Base-by-base conservation (phyloP, 208 protist species). In the Blastocrithidia nonstop region DNA sequence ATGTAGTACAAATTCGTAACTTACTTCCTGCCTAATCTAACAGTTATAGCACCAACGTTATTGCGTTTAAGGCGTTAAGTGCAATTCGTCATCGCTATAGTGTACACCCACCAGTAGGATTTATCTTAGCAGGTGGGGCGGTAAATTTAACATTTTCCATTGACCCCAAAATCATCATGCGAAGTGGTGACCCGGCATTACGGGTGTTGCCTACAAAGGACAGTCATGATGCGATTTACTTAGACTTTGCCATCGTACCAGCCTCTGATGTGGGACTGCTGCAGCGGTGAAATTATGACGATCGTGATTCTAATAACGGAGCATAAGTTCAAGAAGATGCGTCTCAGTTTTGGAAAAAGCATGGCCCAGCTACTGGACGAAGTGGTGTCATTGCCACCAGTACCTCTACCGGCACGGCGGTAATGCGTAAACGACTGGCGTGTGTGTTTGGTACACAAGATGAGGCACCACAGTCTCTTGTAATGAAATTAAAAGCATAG, bases 31-130 rank as follows among this genome's bases (percentile, higher is more conserved):
- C 42, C 11, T 52, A 77, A 41, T 42, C 23, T 5, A 42, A 27
- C 20, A 39, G 70, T 29, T 45, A 48, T 1, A 58, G 59, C 29
- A 35, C 11, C 29, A 35, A 35, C 29, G 61, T 74, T 24, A 52
- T 91, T 17, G 54, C 65, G 11, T 91, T 86, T 45, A 87, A 88
- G 55, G 66, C 79, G 19, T 57, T 88, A 7, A 77, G 74, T 40
- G 50, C 55, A 21, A 66, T 83, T 26, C 73, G 68, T 31, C 40
- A 72, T 45, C 65, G 75, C 51, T 91, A 91, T 60, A 61, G 53
- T 11, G 71, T 88, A 15, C 48, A 39, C 4, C 76, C 76, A 0
- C 47, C 70, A 3, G 47, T 66, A 5, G 82, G 82, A 40, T 77
- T 86, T 41, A 79, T 91, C 31, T 64, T 53, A n/a, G 43, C 81